Evolutionary conservation across 768 basidiomycete genomes (phyloP).

Genomic region (Phaeotremella skinneri): DNA sequence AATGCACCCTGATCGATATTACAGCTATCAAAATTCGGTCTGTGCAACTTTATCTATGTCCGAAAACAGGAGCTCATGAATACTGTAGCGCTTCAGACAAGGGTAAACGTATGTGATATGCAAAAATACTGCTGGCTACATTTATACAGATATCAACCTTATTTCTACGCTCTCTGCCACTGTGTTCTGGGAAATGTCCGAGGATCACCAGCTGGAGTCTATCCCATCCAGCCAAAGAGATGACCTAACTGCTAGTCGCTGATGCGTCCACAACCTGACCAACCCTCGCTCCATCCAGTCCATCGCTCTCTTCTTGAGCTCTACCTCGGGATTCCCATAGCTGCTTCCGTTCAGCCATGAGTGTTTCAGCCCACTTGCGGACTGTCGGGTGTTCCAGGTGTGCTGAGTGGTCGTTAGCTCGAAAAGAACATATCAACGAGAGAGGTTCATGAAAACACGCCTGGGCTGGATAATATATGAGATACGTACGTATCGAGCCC

Average conservation of each 20-base stretch:
- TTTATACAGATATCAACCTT: background rate
- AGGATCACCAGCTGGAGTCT: no score
- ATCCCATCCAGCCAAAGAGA: background rate
- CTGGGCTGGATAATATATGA: constrained; percentile 4
- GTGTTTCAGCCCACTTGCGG: constrained; percentile 46
- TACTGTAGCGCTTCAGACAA: no score
- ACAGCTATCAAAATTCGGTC: no score
- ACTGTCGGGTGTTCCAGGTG: constrained; percentile 50
- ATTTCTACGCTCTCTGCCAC: no score
- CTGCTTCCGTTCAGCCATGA: constrained; percentile 46
- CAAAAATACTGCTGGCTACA: background rate
- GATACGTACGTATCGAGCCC: constrained; percentile 37
- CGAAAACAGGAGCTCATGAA: no score
- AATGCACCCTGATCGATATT: no score
- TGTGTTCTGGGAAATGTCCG: no score
- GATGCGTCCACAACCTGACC: constrained; percentile 5
- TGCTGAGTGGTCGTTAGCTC: constrained; percentile 19
- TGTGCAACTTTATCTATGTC: no score
- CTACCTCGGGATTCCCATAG: constrained; percentile 45
- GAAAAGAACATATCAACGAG: no score
- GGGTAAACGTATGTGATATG: background rate
- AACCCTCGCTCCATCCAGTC: constrained; percentile 27
- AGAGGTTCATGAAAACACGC: background rate
- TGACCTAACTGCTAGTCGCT: background rate
- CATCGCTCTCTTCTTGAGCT: constrained; percentile 35